phyloP scores from a whole-genome alignment of 805 yeast species.

The Huiozyma sinensis region DNA sequence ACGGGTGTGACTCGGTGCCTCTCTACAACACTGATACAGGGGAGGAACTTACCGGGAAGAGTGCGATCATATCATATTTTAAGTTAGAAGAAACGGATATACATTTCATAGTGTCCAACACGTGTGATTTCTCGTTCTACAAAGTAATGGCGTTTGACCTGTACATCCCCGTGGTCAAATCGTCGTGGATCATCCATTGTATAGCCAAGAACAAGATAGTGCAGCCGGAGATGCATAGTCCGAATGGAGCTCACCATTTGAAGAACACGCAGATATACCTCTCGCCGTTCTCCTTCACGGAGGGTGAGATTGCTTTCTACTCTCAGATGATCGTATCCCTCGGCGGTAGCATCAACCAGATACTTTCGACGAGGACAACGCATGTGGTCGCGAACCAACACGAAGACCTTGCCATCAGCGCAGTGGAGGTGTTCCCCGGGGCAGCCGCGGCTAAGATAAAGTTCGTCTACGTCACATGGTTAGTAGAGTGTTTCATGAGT shows the following conservation, averaged over 20 bases:
- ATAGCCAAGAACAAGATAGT: conserved; percentile 9
- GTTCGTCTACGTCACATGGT: conserved; percentile 69
- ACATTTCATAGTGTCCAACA: conserved; percentile 16
- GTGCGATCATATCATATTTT: no score
- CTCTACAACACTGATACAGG: no score
- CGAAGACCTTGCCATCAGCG: conserved; percentile 50
- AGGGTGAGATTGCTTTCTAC: conserved; percentile 56
- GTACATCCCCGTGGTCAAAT: conserved; percentile 18
- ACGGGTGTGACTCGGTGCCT: no score
- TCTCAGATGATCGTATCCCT: conserved; percentile 37
- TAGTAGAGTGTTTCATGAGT: conserved; percentile 58
- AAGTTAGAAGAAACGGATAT: conserved; percentile 1
- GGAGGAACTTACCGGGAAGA: no score
- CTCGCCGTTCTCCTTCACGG: conserved; percentile 47
- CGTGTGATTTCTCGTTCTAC: conserved; percentile 14
- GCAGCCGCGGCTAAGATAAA: conserved; percentile 13
- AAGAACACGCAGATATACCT: conserved; percentile 51
- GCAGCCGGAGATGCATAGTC: conserved; percentile 38
- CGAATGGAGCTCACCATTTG: conserved; percentile 56
- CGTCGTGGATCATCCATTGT: conserved; percentile 17
- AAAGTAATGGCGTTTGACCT: conserved; percentile 18
- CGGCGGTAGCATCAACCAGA: conserved; percentile 61
- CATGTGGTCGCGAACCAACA: conserved; percentile 57
- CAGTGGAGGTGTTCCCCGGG: conserved; percentile 29
- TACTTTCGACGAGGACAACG: conserved; percentile 59